These are phyloP conservation scores for Colletotrichum sidae DNA, from an alignment of 2,329 filamentous ascomycete species.

Conservation along the genomic window DNA sequence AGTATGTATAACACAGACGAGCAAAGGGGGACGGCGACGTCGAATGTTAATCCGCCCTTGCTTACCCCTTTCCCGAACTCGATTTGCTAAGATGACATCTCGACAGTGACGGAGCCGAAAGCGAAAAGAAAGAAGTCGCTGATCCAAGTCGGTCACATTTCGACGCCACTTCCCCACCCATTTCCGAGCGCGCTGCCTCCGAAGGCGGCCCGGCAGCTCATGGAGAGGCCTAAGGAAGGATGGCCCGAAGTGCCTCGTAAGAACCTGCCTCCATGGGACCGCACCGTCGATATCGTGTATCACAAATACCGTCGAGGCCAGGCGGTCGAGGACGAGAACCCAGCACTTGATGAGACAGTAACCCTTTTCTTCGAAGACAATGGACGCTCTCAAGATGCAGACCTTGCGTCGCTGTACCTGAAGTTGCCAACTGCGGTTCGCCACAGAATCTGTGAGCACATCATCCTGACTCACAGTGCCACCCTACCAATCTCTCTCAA, in stretches of 20 bases:
- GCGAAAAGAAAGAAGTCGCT: conserved; percentile 56
- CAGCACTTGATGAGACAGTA: conserved; percentile 39
- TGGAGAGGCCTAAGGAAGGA: conserved; percentile 40
- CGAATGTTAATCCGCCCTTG: too few relatives aligned
- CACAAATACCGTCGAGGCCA: conserved; percentile 40
- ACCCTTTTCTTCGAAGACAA: conserved; percentile 40
- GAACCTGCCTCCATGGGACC: conserved; percentile 48
- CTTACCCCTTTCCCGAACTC: too few relatives aligned
- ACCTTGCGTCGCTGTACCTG: conserved; percentile 37
- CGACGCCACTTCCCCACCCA: conserved; percentile 50
- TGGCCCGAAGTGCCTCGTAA: conserved; percentile 40
- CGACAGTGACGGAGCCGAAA: conserved; percentile 11
- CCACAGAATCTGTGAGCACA: conserved; percentile 43
- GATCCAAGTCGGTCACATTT: conserved; percentile 41
- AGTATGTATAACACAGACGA: too few relatives aligned
- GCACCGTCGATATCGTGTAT: conserved; percentile 50
- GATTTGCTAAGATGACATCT: too few relatives aligned
- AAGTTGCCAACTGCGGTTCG: conserved; percentile 44
- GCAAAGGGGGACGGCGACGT: too few relatives aligned
- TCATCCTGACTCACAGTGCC: conserved; percentile 36
- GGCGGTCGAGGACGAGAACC: background rate
- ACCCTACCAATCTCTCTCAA: conserved; percentile 46
- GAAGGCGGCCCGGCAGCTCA: conserved; percentile 24
- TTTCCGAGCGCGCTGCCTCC: conserved; percentile 44
- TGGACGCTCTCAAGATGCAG: conserved; percentile 15